Percentiles rank a stretch among this genome's conserved stretches.
phyloP scores from a whole-genome alignment of 805 yeast species.

The Torulaspora delbrueckii region DNA sequence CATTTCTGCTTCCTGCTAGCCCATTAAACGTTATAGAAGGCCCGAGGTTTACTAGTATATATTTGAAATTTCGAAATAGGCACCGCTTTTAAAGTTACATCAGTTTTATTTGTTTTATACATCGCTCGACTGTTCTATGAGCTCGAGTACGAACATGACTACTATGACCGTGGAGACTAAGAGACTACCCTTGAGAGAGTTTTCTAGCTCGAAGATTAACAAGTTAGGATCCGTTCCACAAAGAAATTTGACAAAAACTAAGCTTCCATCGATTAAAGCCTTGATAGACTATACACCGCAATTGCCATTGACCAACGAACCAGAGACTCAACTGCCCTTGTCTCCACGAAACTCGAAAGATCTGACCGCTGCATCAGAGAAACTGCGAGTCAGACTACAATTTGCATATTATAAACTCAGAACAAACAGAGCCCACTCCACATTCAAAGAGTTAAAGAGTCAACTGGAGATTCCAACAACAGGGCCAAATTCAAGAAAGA shows the following conservation, averaged over 20 bases:
- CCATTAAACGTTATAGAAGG: slow-evolving; percentile 1
- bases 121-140: neutral
- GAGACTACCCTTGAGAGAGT: slow-evolving; percentile 28
- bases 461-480: slow-evolving; percentile 2
- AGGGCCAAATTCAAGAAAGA: slow-evolving; percentile 6
- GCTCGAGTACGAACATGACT: slow-evolving; percentile 1
- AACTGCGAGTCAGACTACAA: slow-evolving; percentile 44
- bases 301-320: neutral
- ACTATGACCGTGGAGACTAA: slow-evolving; percentile 20
- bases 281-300: slow-evolving; percentile 14
- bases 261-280: slow-evolving; percentile 23
- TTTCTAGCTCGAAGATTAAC: slow-evolving; percentile 27
- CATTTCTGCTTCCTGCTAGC: neutral
- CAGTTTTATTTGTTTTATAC: neutral
- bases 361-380: slow-evolving; percentile 24
- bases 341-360: slow-evolving; percentile 2
- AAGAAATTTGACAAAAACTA: slow-evolving; percentile 3
- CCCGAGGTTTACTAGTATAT: neutral
- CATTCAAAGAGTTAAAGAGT: slow-evolving; percentile 19
- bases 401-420: slow-evolving; percentile 49
- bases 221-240: slow-evolving; percentile 11
- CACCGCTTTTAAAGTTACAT: neutral
- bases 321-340: neutral
- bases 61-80: neutral
- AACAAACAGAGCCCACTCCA: slow-evolving; percentile 41